phyloP scores from a whole-genome alignment of 2,329 filamentous ascomycete genomes.

The Camillea tinctor region DNA sequence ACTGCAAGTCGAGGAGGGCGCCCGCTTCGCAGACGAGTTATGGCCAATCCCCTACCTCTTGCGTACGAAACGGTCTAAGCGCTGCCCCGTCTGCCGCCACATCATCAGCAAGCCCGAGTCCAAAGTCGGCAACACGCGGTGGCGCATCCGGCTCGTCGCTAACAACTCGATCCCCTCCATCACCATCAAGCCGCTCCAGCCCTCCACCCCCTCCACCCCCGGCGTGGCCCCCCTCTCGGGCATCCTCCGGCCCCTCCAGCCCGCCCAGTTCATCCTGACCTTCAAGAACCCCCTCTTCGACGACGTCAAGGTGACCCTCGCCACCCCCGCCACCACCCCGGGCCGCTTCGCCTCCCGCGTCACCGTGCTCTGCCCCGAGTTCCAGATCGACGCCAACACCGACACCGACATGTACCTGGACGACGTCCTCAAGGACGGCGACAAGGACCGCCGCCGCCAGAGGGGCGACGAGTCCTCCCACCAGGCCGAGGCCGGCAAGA shows the following conservation, averaged over 20 bases:
- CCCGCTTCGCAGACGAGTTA: conserved; percentile 69
- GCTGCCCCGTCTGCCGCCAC: conserved; percentile 88
- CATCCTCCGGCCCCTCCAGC: conserved; percentile 55
- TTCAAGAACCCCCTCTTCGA: conserved; percentile 96
- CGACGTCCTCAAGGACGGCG: conserved; percentile 70
- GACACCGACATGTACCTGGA: conserved; percentile 81
- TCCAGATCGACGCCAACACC: conserved; percentile 93
- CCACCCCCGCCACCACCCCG: conserved; percentile 76
- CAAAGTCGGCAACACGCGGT: conserved; percentile 84
- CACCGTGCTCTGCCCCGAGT: conserved; percentile 90
- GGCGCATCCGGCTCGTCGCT: conserved; percentile 89
- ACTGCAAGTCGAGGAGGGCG: conserved; percentile 48
- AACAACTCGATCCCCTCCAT: conserved; percentile 84
- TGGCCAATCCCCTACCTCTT: conserved; percentile 80
- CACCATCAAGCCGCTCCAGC: conserved; percentile 62
- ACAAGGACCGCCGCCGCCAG: conserved; percentile 38
- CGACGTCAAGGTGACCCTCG: conserved; percentile 79
- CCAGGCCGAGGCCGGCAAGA: conserved; percentile 82
- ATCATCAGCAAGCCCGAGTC: conserved; percentile 93
- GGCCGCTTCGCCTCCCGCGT: conserved; percentile 76
- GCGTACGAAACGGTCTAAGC: conserved; percentile 89
- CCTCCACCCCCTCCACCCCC: conserved; percentile 19
- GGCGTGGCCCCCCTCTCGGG: conserved; percentile 23
- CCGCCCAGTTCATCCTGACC: conserved; percentile 80
- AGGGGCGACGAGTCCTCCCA: conserved; percentile 42